Base-by-base conservation (phyloP, 1,284 basidiomycete genomes). In the Austroboletus niveus region DNA sequence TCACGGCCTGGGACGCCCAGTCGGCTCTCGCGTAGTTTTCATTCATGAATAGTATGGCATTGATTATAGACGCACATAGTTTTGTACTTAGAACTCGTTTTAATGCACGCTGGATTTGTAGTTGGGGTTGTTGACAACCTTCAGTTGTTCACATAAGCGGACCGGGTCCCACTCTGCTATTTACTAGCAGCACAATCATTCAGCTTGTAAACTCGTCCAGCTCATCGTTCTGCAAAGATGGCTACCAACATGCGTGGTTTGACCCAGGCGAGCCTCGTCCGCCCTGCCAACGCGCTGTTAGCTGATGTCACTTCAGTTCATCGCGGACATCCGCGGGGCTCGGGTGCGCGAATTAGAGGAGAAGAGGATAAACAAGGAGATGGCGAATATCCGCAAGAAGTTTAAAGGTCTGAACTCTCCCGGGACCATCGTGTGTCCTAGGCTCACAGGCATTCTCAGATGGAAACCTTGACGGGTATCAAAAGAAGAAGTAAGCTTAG, bases 311-410 rank as follows among this genome's bases (percentile, higher is more conserved):
- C 39, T 9, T 31, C 30, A 96, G 93, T 99, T 98, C 79, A 99
- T 99, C 70, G 94, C 95, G 69, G 96, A 99, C 72, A 89, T 99
- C 63, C 87, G 97, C 60, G 93, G 95, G 57, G 92, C 92, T 35
- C 76, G 92, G 57, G 90, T 94, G 29, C 81, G 91, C 51, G 92
- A 94, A 64, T 71, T 94, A 50, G 94, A 96, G 68, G 96, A 98
- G 79, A 98, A 98, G 74, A 76, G 96, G 51, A 97, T 99, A 64
- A 99, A 99, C 75, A 94, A 97, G 71, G 97, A 99, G 75, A 98
- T 99, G 96, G 96, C 97, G 1, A 98, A 99, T 66, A 99, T 99
- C 61, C 81, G 97, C 50, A 94, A 96, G 77, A 95, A 98, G 74
- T 98, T 99, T 80, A 98, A 98, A 81, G 90, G 92, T 89, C 36